phyloP scores from a whole-genome alignment of 768 basidiomycete genomes.

The Lactarius sp. region DNA sequence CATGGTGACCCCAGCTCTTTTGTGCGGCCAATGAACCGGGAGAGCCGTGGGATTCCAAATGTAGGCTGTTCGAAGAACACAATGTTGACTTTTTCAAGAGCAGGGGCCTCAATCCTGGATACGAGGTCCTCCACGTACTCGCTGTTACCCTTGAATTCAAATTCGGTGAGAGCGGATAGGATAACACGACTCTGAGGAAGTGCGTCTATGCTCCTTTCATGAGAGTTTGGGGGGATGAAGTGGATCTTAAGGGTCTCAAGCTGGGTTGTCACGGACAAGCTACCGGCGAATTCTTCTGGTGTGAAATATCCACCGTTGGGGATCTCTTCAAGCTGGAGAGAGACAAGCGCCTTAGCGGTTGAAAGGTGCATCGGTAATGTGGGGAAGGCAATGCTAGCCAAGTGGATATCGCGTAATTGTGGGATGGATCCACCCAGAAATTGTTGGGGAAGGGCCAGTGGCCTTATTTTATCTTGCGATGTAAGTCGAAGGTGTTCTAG shows the following conservation, averaged over 20 bases:
- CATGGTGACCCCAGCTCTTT: background rate
- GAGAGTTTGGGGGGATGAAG: background rate
- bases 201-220: background rate
- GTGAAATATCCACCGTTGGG: conserved; percentile 4
- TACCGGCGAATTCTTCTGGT: background rate
- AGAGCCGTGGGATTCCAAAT: background rate
- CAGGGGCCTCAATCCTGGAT: background rate
- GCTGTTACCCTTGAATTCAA: background rate
- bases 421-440: conserved; percentile 7
- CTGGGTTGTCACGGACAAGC: background rate
- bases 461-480: background rate
- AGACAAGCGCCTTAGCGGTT: background rate
- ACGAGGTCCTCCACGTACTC: conserved; percentile 9
- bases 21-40: background rate
- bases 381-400: conserved; percentile 1
- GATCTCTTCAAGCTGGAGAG: conserved; percentile 5
- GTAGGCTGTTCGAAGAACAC: background rate
- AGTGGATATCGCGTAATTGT: background rate
- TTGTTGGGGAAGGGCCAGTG: background rate
- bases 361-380: background rate
- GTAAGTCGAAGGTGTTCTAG: background rate
- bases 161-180: background rate
- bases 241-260: background rate
- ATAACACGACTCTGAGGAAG: background rate
- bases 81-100: background rate